Evolutionary conservation across 2,329 filamentous ascomycete species (phyloP), one percentile per base, ranked within the genome.

Genomic region (Huntiella abstrusa): DNA sequence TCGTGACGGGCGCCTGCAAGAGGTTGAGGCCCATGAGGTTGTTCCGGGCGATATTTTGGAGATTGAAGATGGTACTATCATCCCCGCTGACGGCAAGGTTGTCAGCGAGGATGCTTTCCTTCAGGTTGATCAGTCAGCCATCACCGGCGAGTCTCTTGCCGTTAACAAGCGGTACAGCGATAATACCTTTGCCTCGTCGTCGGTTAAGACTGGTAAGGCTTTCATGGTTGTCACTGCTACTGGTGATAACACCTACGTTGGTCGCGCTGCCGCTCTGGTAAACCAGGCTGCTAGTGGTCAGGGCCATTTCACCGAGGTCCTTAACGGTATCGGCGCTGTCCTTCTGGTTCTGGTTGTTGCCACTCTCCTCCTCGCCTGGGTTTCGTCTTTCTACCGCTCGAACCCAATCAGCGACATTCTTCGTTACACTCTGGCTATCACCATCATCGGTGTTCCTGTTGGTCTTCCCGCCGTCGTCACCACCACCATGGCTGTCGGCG

Each of bases 401-500:
- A 87, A 88, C 64, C 62, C 60, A 49, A 92, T 91, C 52, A 77
- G 87, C 52, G 64, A 65, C 4, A 92, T 93, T 50, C 76, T 93
- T 41, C 71, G 82, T 53, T 91, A 84, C 67, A 91, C 85, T 47
- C 71, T 93, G 40, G 84, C 82, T 54, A 87, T 93, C 56, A 91
- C 83, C 56, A 88, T 93, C 53, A 83, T 92, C 52, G 85, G 85
- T 73, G 85, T 93, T 19, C 85, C 85, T 46, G 85, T 93, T 64
- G 85, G 85, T 78, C 83, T 93, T 53, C 85, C 85, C 50, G 85
- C 83, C 55, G 85, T 93, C 66, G 84, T 92, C 51, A 93, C 86
- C 56, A 93, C 85, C 55, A 93, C 85, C 59, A 91, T 93, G 84
- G 85, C 85, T 60, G 85, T 93, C 61, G 85, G 85, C 67, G 85